Base-by-base conservation (phyloP, 805 yeast species). In the Candida maltosa region DNA sequence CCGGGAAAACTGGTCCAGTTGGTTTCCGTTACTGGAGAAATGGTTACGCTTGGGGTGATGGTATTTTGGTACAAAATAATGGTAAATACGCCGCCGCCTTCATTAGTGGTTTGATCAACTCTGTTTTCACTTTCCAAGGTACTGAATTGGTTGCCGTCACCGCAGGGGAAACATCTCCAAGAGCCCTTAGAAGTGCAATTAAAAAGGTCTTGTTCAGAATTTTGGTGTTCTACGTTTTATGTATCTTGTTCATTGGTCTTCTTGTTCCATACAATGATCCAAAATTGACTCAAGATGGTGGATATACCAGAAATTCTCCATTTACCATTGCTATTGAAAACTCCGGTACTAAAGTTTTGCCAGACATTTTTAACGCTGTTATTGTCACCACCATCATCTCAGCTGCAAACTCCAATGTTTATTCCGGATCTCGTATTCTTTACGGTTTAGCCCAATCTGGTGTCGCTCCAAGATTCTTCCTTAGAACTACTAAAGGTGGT, bases 91-190 rank as follows among this genome's bases (percentile, higher is more conserved):
- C 35, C 9, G 35, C 28, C n/a, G 26, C 25, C 19, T 32, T 32
- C 19, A 25, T 32, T 15, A 67, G 78, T 7, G 80, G 87, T 4
- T 66, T 83, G 48, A 71, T 83, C 43, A 76, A 75, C 38, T 86
- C 89, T 24, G 83, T 85, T n/a, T 83, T 83, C 67, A 83, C 89
- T 18, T 83, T 74, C 57, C 88, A 82, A 62, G 89, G 89, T 58
- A 80, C 83, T 32, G 93, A 83, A 56, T 68, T 81, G 54, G 78
- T 81, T 16, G 89, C 88, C 58, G 69, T 83, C 37, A 69, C 87
- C 3, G 84, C 85, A 22, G 87, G 88, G 60, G 93, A 83, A 60
- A 70, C 83, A 33, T 69, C 70, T 19, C 88, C 89, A 40, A 71
- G 73, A 32, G 87, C 89, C 24, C 79, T 82, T 52, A 78, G 73